phyloP scores from a whole-genome alignment of 345 rosid species.

The Eucalyptus melliodora region DNA sequence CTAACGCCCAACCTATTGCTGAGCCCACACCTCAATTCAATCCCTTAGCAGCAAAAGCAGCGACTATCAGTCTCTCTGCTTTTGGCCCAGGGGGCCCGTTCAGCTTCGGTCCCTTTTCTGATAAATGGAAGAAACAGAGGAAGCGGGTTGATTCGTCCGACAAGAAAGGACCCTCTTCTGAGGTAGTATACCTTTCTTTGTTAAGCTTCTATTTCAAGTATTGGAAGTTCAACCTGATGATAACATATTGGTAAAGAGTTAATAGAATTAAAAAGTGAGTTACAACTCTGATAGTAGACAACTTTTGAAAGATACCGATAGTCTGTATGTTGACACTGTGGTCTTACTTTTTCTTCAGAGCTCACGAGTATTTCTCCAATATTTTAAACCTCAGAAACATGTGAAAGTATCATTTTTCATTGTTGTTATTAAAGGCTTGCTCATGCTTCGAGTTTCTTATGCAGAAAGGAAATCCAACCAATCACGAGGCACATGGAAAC shows the following conservation, averaged over 20 bases:
- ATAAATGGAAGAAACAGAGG: conserved; percentile 57
- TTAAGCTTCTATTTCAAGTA: not conserved
- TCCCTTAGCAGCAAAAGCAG: conserved; percentile 57
- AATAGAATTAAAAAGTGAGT: not conserved
- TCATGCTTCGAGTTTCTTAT: not conserved
- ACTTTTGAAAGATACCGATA: not conserved
- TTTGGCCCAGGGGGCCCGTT: conserved; percentile 75
- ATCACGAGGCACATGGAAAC: conserved; percentile 61
- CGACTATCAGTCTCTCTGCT: conserved; percentile 72
- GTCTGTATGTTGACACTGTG: not conserved
- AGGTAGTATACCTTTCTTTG: conserved; percentile 25
- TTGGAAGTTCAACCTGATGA: not conserved
- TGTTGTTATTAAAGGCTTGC: not conserved
- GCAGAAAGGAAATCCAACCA: conserved; percentile 40
- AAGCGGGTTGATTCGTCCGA: conserved; percentile 42
- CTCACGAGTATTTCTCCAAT: not conserved
- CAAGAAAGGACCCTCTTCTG: conserved; percentile 29
- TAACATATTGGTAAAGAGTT: not conserved
- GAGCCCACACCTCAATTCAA: conserved; percentile 49
- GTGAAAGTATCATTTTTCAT: not conserved
- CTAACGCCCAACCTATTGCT: conserved; percentile 1
- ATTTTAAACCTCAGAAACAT: not conserved
- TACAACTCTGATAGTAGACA: not conserved
- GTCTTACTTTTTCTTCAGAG: not conserved
- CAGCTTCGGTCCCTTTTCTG: conserved; percentile 52